phyloP scores from a whole-genome alignment of 1,139 yeast species.

The Hansenula lynferdii region DNA sequence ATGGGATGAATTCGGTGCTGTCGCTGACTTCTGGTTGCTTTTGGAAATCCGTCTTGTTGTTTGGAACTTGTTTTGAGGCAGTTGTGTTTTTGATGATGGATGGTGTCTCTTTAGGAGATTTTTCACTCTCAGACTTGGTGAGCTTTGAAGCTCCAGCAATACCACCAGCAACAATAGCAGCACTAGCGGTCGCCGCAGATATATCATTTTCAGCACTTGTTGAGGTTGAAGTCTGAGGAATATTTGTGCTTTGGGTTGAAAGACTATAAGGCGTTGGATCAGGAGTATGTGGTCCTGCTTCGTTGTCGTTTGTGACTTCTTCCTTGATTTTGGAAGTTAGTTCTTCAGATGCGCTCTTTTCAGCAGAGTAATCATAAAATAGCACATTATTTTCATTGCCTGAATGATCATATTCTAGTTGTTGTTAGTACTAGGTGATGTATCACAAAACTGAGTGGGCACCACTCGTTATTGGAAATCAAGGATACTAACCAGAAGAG shows the following conservation, averaged over 20 bases:
- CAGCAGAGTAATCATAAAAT: constrained; percentile 11
- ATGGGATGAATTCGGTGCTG: not conserved
- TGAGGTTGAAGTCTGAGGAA: not conserved
- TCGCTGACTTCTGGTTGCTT: not conserved
- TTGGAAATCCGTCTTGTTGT: not conserved
- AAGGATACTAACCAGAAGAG: constrained; percentile 18
- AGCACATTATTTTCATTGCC: constrained; percentile 23
- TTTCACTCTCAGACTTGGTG: too few relatives aligned
- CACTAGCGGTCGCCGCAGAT: not conserved
- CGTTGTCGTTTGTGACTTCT: constrained; percentile 5
- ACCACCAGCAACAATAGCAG: not conserved
- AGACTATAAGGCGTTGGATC: constrained; percentile 14
- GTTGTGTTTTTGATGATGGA: too few relatives aligned
- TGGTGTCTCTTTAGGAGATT: too few relatives aligned
- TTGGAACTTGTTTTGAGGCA: not conserved
- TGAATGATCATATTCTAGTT: constrained; percentile 16
- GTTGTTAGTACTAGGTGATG: too few relatives aligned
- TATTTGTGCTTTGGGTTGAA: constrained; percentile 3
- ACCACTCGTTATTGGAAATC: not conserved
- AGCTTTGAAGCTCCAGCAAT: too few relatives aligned
- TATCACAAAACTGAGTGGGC: too few relatives aligned
- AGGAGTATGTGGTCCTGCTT: constrained; percentile 14
- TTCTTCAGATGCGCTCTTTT: not conserved
- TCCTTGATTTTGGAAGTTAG: not conserved
- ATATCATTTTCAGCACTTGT: not conserved